Conservation (phyloP, 352 stramenopile genomes). For the Pythium dissimile region DNA sequence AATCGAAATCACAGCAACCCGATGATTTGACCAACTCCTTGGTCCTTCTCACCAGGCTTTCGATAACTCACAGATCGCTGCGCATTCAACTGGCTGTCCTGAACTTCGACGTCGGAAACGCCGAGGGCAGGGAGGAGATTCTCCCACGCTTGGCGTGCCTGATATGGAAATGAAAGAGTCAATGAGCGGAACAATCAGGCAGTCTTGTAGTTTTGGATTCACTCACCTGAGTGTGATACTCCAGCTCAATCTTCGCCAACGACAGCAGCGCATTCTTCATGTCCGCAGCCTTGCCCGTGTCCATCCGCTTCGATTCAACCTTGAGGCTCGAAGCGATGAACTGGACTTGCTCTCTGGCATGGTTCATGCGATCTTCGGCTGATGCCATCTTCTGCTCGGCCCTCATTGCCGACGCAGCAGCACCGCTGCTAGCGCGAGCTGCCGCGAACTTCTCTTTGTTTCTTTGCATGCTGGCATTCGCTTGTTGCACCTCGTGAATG, state of each 20-base stretch:
- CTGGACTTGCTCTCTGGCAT: slow-evolving; percentile 81
- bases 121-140: slow-evolving; percentile 61
- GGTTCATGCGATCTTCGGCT: slow-evolving; percentile 84
- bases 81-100: slow-evolving; percentile 50
- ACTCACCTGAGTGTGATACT: slow-evolving; percentile 76
- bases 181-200: neutral
- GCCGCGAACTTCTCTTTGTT: slow-evolving; percentile 88
- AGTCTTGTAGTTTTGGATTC: neutral
- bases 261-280: slow-evolving; percentile 76
- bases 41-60: slow-evolving; percentile 67
- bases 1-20: slow-evolving; percentile 49
- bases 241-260: slow-evolving; percentile 70
- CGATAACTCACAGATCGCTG: slow-evolving; percentile 50
- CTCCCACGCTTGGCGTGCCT: slow-evolving; percentile 75
- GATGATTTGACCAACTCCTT: slow-evolving; percentile 52
- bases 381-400: slow-evolving; percentile 88
- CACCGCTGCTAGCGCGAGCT: slow-evolving; percentile 77
- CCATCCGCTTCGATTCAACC: slow-evolving; percentile 79
- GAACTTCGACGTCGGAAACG: slow-evolving; percentile 51
- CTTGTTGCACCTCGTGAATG: slow-evolving; percentile 84
- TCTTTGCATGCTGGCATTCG: slow-evolving; percentile 86
- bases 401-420: slow-evolving; percentile 81
- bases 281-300: slow-evolving; percentile 74
- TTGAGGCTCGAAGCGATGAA: slow-evolving; percentile 88
- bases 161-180: neutral